Evolutionary conservation across 768 basidiomycete genomes (phyloP).

Genomic region (Boletus sp.): DNA sequence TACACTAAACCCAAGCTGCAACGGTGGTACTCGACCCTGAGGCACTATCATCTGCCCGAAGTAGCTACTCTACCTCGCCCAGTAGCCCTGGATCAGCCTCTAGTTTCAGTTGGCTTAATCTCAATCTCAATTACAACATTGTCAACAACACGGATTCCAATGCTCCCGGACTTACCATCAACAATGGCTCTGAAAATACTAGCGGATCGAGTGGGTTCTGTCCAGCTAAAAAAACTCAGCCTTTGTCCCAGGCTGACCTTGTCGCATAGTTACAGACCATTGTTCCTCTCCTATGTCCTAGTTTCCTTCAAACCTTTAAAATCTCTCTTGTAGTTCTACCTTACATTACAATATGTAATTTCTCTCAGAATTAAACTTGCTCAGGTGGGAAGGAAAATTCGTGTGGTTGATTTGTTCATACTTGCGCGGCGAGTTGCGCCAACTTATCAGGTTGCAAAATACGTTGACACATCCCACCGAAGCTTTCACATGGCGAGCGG

Average conservation of each 20-base stretch:
- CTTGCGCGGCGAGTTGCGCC: too few relatives aligned
- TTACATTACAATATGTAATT: too few relatives aligned
- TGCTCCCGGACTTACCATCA: not conserved
- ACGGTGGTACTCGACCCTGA: not conserved
- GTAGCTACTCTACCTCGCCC: not conserved
- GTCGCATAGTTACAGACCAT: not conserved
- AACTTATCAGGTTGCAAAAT: too few relatives aligned
- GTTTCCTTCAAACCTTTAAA: too few relatives aligned
- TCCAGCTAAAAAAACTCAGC: too few relatives aligned
- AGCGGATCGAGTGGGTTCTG: constrained; percentile 1
- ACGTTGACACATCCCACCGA: too few relatives aligned
- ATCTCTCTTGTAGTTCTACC: too few relatives aligned
- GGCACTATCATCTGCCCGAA: not conserved
- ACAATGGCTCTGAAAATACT: not conserved
- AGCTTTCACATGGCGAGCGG: too few relatives aligned
- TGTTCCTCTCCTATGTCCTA: not conserved
- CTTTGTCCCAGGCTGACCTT: not conserved
- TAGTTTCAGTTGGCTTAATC: not conserved
- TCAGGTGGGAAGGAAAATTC: too few relatives aligned
- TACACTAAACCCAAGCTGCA: not conserved
- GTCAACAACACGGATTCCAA: not conserved
- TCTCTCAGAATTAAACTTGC: too few relatives aligned
- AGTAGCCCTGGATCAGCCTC: not conserved
- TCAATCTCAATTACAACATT: not conserved
- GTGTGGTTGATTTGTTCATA: too few relatives aligned